Evolutionary conservation across 495 filamentous ascomycete genomes (phyloP).

Genomic region (Trichocladium uniseriatum): DNA sequence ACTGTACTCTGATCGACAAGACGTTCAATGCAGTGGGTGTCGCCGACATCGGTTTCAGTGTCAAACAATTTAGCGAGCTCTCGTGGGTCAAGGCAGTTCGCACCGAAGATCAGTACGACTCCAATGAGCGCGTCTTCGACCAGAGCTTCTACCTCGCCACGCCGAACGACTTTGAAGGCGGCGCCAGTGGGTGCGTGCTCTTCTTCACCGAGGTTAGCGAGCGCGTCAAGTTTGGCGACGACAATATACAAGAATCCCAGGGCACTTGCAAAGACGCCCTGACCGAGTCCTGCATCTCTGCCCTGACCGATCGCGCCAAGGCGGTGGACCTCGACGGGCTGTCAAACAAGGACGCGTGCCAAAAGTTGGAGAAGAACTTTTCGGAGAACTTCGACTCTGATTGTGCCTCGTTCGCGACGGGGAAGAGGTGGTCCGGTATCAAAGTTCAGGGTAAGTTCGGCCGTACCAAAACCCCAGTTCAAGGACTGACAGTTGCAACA

Average conservation of each 20-base stretch:
- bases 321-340: not conserved
- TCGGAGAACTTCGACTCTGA: not conserved
- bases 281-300: not conserved
- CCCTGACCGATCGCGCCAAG: not conserved
- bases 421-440: not conserved
- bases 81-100: not conserved
- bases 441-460: not conserved
- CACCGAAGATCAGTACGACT: not conserved
- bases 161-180: not conserved
- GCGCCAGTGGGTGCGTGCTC: not conserved
- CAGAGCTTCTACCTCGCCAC: constrained; percentile 6
- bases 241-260: not conserved
- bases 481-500: not conserved
- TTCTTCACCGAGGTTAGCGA: constrained; percentile 5
- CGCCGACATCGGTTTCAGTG: not conserved
- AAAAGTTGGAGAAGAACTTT: not conserved
- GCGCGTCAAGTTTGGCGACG: not conserved
- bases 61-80: not conserved
- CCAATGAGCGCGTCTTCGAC: not conserved
- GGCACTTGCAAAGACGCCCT: not conserved
- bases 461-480: no score
- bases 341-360: not conserved
- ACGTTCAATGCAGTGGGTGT: not conserved
- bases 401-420: not conserved
- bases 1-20: not conserved